These are phyloP conservation scores for Lepidium sativum DNA, from an alignment of 345 rosid genomes.

Conservation along the genomic window DNA sequence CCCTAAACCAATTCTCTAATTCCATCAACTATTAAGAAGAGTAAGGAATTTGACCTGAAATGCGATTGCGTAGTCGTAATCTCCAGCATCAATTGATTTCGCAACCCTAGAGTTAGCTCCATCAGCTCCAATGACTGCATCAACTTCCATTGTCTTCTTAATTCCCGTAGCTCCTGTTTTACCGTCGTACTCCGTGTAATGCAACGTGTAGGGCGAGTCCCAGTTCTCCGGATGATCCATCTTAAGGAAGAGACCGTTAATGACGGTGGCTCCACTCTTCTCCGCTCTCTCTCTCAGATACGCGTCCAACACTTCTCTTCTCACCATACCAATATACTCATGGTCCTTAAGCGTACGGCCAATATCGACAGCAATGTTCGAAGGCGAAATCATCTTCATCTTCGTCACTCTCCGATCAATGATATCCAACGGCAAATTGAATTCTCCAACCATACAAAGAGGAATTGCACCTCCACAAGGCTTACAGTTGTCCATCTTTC, in stretches of 20 bases:
- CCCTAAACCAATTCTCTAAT: background rate
- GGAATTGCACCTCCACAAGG: constrained; percentile 98
- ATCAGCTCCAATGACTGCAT: constrained; percentile 92
- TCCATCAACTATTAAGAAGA: background rate
- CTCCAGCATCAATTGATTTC: constrained; percentile 81
- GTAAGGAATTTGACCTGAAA: constrained; percentile 56
- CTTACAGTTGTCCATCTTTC: constrained; percentile 89
- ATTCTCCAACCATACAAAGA: constrained; percentile 93
- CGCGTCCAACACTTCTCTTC: constrained; percentile 72
- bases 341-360: constrained; percentile 88
- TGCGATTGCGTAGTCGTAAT: constrained; percentile 90
- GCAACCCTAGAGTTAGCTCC: constrained; percentile 96
- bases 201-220: constrained; percentile 57
- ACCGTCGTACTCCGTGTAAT: constrained; percentile 81
- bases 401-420: constrained; percentile 81
- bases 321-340: constrained; percentile 96
- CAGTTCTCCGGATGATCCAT: constrained; percentile 61
- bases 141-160: constrained; percentile 80
- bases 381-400: constrained; percentile 97
- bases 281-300: constrained; percentile 72
- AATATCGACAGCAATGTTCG: constrained; percentile 94
- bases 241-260: constrained; percentile 77
- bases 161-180: constrained; percentile 48
- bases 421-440: constrained; percentile 83
- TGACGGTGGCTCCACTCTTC: constrained; percentile 63